These are phyloP conservation scores for Barnettozyma sp. DNA, from an alignment of 805 yeast species.

Conservation along the genomic window DNA sequence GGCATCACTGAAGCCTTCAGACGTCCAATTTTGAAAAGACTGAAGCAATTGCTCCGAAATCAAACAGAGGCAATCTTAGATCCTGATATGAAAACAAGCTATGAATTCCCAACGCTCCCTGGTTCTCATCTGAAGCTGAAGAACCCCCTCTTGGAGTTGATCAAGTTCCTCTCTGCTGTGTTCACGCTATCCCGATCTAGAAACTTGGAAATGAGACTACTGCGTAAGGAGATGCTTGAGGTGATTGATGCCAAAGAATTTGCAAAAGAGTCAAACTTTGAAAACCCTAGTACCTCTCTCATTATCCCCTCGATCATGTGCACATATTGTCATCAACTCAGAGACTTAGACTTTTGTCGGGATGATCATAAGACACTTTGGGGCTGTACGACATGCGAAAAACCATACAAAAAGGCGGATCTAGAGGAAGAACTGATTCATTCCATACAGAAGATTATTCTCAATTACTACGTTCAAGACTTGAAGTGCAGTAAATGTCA, in stretches of 20 bases:
- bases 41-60: conserved; percentile 54
- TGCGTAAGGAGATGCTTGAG: conserved; percentile 67
- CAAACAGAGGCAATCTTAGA: conserved; percentile 71
- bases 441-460: conserved; percentile 47
- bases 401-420: conserved; percentile 54
- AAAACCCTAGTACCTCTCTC: conserved; percentile 68
- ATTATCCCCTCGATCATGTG: conserved; percentile 66
- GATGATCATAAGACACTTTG: conserved; percentile 45
- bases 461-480: conserved; percentile 73
- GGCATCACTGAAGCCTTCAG: conserved; percentile 54
- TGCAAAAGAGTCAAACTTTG: conserved; percentile 63
- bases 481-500: conserved; percentile 73
- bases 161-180: conserved; percentile 68
- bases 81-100: conserved; percentile 56
- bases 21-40: conserved; percentile 57
- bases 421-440: conserved; percentile 76
- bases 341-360: conserved; percentile 78
- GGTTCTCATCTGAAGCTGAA: conserved; percentile 56
- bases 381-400: conserved; percentile 62
- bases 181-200: conserved; percentile 59
- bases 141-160: conserved; percentile 75
- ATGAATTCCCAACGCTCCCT: conserved; percentile 67
- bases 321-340: conserved; percentile 64
- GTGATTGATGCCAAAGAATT: conserved; percentile 82
- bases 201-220: conserved; percentile 61